Percentiles rank a stretch among this genome's conserved stretches.
Conservation (phyloP, 805 yeast species). For the Barnettozyma vustinii region DNA sequence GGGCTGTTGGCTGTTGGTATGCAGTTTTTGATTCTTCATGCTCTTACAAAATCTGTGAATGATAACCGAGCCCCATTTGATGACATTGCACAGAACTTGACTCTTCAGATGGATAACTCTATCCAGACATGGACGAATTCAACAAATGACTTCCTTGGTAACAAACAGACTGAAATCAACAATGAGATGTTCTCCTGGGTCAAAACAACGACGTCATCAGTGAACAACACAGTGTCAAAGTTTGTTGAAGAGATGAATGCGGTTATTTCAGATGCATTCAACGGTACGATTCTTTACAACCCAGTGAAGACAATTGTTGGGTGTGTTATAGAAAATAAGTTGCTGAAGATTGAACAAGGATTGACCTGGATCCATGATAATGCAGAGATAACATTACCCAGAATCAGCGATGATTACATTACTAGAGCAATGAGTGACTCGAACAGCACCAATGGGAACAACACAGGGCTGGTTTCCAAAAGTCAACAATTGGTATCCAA, state of each 20-base stretch:
- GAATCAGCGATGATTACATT: slow-evolving; percentile 33
- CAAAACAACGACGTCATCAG: slow-evolving; percentile 44
- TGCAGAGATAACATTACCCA: slow-evolving; percentile 54
- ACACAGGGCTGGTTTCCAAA: slow-evolving; percentile 2
- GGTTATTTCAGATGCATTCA: slow-evolving; percentile 56
- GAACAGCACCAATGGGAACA: slow-evolving; percentile 5
- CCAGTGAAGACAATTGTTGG: slow-evolving; percentile 66
- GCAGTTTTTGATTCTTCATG: slow-evolving; percentile 45
- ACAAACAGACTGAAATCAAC: slow-evolving; percentile 51
- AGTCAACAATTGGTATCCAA: slow-evolving; percentile 13
- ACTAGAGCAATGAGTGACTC: slow-evolving; percentile 14
- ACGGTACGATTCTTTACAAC: slow-evolving; percentile 56
- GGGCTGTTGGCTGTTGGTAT: slow-evolving; percentile 51
- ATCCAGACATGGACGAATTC: slow-evolving; percentile 44
- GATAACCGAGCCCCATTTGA: slow-evolving; percentile 13
- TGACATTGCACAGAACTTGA: slow-evolving; percentile 7
- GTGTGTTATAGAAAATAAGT: slow-evolving; percentile 74
- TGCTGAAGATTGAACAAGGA: slow-evolving; percentile 61
- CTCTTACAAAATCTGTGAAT: slow-evolving; percentile 19
- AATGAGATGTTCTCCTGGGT: slow-evolving; percentile 63
- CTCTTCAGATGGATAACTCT: slow-evolving; percentile 27
- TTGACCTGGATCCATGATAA: slow-evolving; percentile 72
- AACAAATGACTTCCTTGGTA: slow-evolving; percentile 49
- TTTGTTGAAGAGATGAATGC: slow-evolving; percentile 57
- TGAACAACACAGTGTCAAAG: slow-evolving; percentile 54